A percentile compares a stretch with the other conserved stretches of the same genome.
These are phyloP conservation scores for Thelonectria discophora DNA, from an alignment of 2,329 filamentous ascomycete species.

Conservation along the genomic window DNA sequence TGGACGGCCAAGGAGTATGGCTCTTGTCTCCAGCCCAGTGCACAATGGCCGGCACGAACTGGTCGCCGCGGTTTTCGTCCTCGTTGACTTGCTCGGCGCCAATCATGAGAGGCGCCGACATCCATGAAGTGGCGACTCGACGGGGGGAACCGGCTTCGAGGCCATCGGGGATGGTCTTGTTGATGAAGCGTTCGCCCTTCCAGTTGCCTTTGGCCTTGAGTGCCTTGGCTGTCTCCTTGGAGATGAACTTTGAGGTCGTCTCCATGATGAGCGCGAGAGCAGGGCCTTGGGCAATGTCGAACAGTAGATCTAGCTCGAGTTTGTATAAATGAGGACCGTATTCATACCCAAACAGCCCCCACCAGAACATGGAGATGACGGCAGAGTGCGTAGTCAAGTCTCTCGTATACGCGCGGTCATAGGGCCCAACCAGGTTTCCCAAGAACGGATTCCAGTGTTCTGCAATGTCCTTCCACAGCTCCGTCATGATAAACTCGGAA, in stretches of 20 bases:
- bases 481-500: constrained; percentile 25
- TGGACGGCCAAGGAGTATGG: constrained; percentile 51
- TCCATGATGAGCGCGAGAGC: constrained; percentile 51
- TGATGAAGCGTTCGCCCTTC: constrained; percentile 48
- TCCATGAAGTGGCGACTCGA: constrained; percentile 52
- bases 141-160: constrained; percentile 40
- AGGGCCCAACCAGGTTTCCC: constrained; percentile 36
- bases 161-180: constrained; percentile 48
- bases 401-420: constrained; percentile 36
- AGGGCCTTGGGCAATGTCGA: constrained; percentile 52
- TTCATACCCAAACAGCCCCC: constrained; percentile 53
- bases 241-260: constrained; percentile 43
- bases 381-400: constrained; percentile 48
- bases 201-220: constrained; percentile 46
- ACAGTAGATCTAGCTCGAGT: constrained; percentile 52
- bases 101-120: constrained; percentile 54
- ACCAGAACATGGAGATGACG: constrained; percentile 53
- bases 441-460: constrained; percentile 35
- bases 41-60: constrained; percentile 56
- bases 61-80: constrained; percentile 48
- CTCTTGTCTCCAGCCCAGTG: constrained; percentile 55
- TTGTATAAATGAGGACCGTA: constrained; percentile 50
- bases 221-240: constrained; percentile 38
- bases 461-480: constrained; percentile 36
- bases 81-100: constrained; percentile 51